Evolutionary conservation across 805 yeast species (phyloP).

Genomic region (Saccharomycopsis sp.): DNA sequence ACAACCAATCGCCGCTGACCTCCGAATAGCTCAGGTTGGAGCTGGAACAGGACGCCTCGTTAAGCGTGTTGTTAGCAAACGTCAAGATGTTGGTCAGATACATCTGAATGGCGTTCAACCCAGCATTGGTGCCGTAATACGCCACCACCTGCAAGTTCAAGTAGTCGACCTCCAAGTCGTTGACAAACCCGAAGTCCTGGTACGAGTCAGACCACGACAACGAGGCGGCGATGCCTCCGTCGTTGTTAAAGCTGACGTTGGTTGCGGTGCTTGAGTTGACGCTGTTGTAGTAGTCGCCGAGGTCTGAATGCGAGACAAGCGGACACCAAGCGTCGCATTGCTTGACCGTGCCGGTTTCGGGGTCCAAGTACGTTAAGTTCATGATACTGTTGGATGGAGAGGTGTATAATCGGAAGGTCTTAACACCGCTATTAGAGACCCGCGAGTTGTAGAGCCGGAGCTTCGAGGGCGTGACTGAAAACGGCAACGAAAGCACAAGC

Average conservation of each 20-base stretch:
- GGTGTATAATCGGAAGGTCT: constrained; percentile 66
- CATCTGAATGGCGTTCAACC: constrained; percentile 65
- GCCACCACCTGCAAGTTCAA: constrained; percentile 57
- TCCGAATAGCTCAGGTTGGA: constrained; percentile 24
- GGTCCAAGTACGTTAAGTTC: constrained; percentile 85
- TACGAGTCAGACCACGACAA: constrained; percentile 38
- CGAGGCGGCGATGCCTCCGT: constrained; percentile 31
- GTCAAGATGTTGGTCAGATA: constrained; percentile 49
- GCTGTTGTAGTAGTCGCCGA: constrained; percentile 29
- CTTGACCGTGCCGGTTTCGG: constrained; percentile 46
- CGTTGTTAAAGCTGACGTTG: constrained; percentile 16
- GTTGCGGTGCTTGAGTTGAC: constrained; percentile 26
- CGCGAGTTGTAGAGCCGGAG: constrained; percentile 63
- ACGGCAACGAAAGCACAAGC: constrained; percentile 57
- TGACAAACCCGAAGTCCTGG: constrained; percentile 79
- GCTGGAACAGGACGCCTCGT: constrained; percentile 54
- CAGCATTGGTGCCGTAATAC: constrained; percentile 66
- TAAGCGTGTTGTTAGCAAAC: constrained; percentile 70
- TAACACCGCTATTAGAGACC: constrained; percentile 41
- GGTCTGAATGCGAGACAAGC: constrained; percentile 36
- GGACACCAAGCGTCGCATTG: constrained; percentile 92
- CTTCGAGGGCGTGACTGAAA: constrained; percentile 57
- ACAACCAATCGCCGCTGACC: constrained; percentile 27
- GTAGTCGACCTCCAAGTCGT: constrained; percentile 52
- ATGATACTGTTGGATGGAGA: constrained; percentile 81